Percentiles rank a stretch among this genome's conserved stretches.
Evolutionary conservation across 2,329 filamentous ascomycete species (phyloP).

Genomic region (Grosmannia huntii): DNA sequence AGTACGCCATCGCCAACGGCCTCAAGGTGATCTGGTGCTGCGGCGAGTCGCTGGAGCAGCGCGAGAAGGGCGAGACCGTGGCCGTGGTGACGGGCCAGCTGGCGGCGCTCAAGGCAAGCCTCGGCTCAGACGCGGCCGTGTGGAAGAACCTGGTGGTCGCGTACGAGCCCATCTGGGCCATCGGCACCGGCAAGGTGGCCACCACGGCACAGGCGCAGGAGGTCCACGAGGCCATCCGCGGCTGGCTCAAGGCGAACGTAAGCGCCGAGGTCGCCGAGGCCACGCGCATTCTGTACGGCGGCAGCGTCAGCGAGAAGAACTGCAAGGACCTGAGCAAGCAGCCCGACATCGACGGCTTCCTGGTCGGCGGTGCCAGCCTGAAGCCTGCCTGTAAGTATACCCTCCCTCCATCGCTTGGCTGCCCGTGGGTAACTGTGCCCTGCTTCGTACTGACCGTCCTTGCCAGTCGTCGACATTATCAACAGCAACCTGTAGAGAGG

Average conservation of each 20-base stretch:
- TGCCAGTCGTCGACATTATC: slow-evolving; percentile 44
- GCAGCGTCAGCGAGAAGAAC: slow-evolving; percentile 97
- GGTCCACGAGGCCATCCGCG: slow-evolving; percentile 81
- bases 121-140: slow-evolving; percentile 41
- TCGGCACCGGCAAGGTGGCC: slow-evolving; percentile 87
- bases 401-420: neutral
- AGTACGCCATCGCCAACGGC: slow-evolving; percentile 77
- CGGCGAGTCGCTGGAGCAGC: slow-evolving; percentile 88
- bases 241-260: slow-evolving; percentile 74
- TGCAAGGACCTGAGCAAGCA: slow-evolving; percentile 84
- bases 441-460: neutral
- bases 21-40: slow-evolving; percentile 92
- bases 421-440: neutral
- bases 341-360: slow-evolving; percentile 93
- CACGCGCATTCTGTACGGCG: slow-evolving; percentile 92
- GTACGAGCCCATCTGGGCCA: slow-evolving; percentile 98
- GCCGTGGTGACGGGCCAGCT: slow-evolving; percentile 78
- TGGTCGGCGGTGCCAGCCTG: slow-evolving; percentile 89
- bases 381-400: slow-evolving; percentile 76
- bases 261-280: slow-evolving; percentile 63
- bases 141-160: slow-evolving; percentile 94
- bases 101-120: slow-evolving; percentile 58
- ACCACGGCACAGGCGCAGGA: slow-evolving; percentile 85
- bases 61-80: slow-evolving; percentile 75
- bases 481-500: slow-evolving; percentile 37